Conservation (phyloP, 352 stramenopile species). For the Globisporangium recalcitrans region DNA sequence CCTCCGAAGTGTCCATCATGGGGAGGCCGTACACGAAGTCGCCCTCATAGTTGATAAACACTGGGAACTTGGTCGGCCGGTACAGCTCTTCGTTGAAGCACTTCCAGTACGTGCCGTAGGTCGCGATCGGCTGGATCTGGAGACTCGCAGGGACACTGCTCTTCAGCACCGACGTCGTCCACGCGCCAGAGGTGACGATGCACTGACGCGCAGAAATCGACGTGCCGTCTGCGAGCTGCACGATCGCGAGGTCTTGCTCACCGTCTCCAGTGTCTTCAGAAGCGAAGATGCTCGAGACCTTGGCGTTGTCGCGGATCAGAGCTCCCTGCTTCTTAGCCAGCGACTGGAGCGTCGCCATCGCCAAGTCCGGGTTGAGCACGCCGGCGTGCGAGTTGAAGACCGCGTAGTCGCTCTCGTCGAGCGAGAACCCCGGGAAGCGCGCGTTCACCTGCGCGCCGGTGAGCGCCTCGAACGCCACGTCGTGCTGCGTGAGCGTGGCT, state of each 20-base stretch:
- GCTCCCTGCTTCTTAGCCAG: conserved; percentile 31
- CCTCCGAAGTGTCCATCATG: conserved; percentile 34
- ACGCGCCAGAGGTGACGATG: conserved; percentile 55
- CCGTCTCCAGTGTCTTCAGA: conserved; percentile 14
- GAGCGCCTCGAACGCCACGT: conserved; percentile 42
- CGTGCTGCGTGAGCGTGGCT: conserved; percentile 23
- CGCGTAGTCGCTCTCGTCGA: conserved; percentile 31
- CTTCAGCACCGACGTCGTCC: conserved; percentile 35
- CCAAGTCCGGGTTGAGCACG: conserved; percentile 49
- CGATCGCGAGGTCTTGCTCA: conserved; percentile 21
- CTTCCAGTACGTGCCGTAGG: conserved; percentile 64
- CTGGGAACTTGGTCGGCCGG: conserved; percentile 41
- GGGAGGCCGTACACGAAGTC: conserved; percentile 51
- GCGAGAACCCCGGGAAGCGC: conserved; percentile 47
- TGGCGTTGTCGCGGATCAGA: conserved; percentile 34
- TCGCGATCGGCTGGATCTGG: conserved; percentile 52
- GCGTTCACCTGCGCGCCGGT: conserved; percentile 35
- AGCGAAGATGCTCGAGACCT: conserved; percentile 21
- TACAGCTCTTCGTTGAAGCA: conserved; percentile 36
- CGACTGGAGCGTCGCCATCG: conserved; percentile 47
- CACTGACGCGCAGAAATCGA: conserved; percentile 30
- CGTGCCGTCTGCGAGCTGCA: conserved; percentile 28
- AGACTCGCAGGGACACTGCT: conserved; percentile 20
- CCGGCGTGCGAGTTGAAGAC: conserved; percentile 44
- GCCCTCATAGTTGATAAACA: conserved; percentile 62